Percentiles rank a stretch among this genome's conserved stretches.
Conservation (phyloP, 2,329 filamentous ascomycete species). For the Aspergillus quadricinctus region DNA sequence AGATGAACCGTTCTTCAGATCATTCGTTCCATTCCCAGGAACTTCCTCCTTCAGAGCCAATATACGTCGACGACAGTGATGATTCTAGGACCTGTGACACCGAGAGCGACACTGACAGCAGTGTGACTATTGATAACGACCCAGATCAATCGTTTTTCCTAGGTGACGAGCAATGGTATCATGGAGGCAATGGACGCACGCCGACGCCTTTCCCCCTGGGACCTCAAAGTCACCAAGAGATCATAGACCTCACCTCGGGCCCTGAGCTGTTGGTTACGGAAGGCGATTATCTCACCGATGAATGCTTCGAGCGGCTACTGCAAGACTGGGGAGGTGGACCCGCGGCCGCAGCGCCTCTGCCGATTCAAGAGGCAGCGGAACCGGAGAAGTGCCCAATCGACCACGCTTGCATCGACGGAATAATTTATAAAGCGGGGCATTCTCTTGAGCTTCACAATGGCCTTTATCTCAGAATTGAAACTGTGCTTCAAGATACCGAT, state of each 20-base stretch:
- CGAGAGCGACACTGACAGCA: slow-evolving; percentile 6
- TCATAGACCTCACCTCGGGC: slow-evolving; percentile 11
- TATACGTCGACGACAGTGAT: background rate
- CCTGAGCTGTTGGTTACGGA: slow-evolving; percentile 6
- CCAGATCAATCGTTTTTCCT: slow-evolving; percentile 8
- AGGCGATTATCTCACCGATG: slow-evolving; percentile 25
- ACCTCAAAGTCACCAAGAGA: background rate
- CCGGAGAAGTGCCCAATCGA: slow-evolving; percentile 6
- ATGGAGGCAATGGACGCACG: background rate
- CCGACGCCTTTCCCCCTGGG: background rate
- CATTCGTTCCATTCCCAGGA: background rate
- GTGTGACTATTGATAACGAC: slow-evolving; percentile 11
- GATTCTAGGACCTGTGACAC: background rate
- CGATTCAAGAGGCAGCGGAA: background rate
- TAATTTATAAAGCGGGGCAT: slow-evolving; percentile 23
- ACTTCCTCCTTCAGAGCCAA: background rate
- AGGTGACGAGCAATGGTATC: background rate
- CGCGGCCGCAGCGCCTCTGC: background rate
- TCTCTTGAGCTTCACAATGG: slow-evolving; percentile 36
- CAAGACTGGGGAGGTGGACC: slow-evolving; percentile 2
- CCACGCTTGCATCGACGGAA: slow-evolving; percentile 16
- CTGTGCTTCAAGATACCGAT: slow-evolving; percentile 27
- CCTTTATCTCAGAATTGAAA: slow-evolving; percentile 39
- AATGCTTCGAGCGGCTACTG: slow-evolving; percentile 16
- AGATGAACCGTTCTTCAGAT: background rate